Evolutionary conservation across 805 yeast genomes (phyloP).

Genomic region (Blastobotrys parvus): DNA sequence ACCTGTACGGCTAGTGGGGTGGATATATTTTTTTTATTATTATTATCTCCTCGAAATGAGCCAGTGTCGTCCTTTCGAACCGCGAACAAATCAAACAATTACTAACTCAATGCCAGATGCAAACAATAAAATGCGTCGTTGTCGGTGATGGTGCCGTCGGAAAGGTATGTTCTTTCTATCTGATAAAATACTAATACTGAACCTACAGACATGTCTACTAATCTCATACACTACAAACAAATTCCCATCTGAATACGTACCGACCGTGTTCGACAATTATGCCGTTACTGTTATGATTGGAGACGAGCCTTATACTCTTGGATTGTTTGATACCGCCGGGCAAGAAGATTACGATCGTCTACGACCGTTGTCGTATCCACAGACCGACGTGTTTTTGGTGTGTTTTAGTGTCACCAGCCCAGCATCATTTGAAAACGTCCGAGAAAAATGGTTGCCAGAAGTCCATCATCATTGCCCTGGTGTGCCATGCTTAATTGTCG

Average conservation of each 20-base stretch:
- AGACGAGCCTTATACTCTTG: constrained; percentile 94
- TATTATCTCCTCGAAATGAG: too few relatives aligned
- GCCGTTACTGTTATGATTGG: constrained; percentile 55
- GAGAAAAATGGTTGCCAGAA: constrained; percentile 98
- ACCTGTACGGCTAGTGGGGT: too few relatives aligned
- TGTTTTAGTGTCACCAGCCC: constrained; percentile 97
- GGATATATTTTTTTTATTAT: too few relatives aligned
- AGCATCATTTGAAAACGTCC: constrained; percentile 93
- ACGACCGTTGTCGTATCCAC: constrained; percentile 94
- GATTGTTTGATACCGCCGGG: constrained; percentile 98
- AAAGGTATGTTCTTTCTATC: constrained; percentile 36
- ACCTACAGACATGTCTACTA: constrained; percentile 66
- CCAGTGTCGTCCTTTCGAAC: background rate
- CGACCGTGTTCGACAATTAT: constrained; percentile 89
- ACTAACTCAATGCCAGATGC: constrained; percentile 16
- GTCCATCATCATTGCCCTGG: constrained; percentile 98
- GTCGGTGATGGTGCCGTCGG: constrained; percentile 99
- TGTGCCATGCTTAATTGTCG: constrained; percentile 93
- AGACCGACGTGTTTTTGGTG: constrained; percentile 91
- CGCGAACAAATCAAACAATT: background rate
- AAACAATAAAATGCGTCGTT: constrained; percentile 76
- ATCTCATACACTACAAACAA: constrained; percentile 95
- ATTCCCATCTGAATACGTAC: constrained; percentile 97
- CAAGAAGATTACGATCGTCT: constrained; percentile 98
- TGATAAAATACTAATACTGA: background rate